Conservation (phyloP, 192 early-diverging fungal genomes). For the Coemansia sp. region DNA sequence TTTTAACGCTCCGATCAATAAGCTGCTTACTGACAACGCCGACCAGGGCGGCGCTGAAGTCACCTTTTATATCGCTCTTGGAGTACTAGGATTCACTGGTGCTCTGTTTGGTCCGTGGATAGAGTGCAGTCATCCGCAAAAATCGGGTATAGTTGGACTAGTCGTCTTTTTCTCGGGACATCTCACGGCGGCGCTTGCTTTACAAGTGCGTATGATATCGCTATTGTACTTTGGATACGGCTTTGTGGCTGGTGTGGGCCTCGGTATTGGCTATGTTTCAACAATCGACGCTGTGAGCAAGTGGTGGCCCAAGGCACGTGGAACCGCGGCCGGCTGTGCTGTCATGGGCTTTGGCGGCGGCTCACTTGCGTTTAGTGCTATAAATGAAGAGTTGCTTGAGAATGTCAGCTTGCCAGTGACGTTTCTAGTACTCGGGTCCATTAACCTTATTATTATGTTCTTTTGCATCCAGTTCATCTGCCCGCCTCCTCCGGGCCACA, state of each 20-base stretch:
- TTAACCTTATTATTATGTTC: conserved; percentile 66
- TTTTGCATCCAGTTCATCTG: conserved; percentile 59
- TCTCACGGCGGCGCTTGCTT: conserved; percentile 60
- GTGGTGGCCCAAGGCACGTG: conserved; percentile 66
- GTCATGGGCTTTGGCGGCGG: conserved; percentile 80
- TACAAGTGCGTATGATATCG: conserved; percentile 59
- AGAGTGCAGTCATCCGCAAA: conserved; percentile 61
- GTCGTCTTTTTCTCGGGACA: conserved; percentile 59
- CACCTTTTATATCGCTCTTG: conserved; percentile 67
- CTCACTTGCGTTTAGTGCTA: conserved; percentile 68
- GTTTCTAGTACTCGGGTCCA: conserved; percentile 69
- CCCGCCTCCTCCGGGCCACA: conserved; percentile 68
- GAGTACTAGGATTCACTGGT: conserved; percentile 60
- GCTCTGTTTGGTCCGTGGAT: conserved; percentile 65
- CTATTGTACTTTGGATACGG: conserved; percentile 69
- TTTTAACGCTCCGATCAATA: conserved; percentile 65
- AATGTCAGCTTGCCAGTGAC: conserved; percentile 59
- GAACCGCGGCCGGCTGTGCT: conserved; percentile 64
- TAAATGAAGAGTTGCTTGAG: conserved; percentile 64
- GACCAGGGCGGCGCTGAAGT: conserved; percentile 55
- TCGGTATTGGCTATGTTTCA: conserved; percentile 68
- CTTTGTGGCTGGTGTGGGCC: conserved; percentile 62
- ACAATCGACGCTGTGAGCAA: conserved; percentile 65
- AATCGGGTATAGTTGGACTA: conserved; percentile 55
- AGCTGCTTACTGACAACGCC: conserved; percentile 33